Conservation (phyloP, 2,329 filamentous ascomycete species). For the Pseudogymnoascus sp. region DNA sequence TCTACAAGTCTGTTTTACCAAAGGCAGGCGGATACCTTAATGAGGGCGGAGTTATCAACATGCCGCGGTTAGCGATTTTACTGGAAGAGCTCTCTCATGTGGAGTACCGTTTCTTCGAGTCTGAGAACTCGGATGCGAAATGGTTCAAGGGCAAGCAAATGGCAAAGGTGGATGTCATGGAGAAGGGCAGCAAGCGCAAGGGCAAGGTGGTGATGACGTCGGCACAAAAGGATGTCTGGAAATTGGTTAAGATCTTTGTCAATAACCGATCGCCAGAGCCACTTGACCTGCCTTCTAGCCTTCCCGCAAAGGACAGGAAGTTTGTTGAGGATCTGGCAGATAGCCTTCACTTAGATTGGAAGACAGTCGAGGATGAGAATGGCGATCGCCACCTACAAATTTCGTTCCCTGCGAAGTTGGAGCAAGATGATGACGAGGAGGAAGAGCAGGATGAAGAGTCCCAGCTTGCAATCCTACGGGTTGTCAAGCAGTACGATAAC, state of each 20-base stretch:
- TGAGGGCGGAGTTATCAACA: conserved; percentile 85
- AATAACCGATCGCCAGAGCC: conserved; percentile 57
- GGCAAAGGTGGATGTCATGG: conserved; percentile 60
- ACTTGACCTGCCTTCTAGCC: conserved; percentile 69
- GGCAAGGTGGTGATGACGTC: conserved; percentile 72
- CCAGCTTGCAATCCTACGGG: conserved; percentile 71
- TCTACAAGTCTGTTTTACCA: conserved; percentile 87
- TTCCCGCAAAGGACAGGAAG: conserved; percentile 76
- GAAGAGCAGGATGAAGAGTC: conserved; percentile 79
- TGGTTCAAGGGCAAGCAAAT: conserved; percentile 88
- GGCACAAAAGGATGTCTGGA: conserved; percentile 75
- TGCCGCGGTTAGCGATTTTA: conserved; percentile 69
- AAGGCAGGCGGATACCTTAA: conserved; percentile 93
- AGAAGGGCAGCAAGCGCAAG: conserved; percentile 51
- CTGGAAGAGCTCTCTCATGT: conserved; percentile 81
- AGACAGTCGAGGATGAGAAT: conserved; percentile 55
- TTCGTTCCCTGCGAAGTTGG: conserved; percentile 44
- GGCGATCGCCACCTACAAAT: conserved; percentile 62
- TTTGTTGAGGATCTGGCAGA: conserved; percentile 85
- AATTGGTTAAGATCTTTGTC: conserved; percentile 75
- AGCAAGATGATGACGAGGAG: conserved; percentile 52
- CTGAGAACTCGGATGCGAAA: conserved; percentile 77
- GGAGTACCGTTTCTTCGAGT: conserved; percentile 88
- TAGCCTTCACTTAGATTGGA: conserved; percentile 59
- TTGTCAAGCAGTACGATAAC: conserved; percentile 86